A percentile compares a stretch with the other conserved stretches of the same genome.
These are phyloP conservation scores for Penicillium atrosanguineum DNA, from an alignment of 495 filamentous ascomycete species.

Conservation along the genomic window DNA sequence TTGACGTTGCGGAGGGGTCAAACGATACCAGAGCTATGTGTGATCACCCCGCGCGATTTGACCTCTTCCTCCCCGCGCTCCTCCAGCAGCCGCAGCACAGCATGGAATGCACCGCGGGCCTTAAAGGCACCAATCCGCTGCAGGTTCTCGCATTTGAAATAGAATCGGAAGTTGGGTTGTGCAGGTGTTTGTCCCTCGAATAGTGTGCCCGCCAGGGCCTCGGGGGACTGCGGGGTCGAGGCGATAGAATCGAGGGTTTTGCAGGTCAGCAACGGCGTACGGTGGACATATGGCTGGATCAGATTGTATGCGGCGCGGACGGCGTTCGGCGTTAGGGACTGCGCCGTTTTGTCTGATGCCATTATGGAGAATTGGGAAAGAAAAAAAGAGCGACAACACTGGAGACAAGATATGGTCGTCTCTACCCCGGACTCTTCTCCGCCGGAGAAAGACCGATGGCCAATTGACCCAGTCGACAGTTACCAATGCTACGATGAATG, in stretches of 20 bases:
- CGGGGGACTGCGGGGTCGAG: slow-evolving; percentile 61
- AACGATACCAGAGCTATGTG: slow-evolving; percentile 77
- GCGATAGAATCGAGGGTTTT: slow-evolving; percentile 69
- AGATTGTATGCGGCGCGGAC: slow-evolving; percentile 67
- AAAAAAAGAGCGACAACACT: not conserved
- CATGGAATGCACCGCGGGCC: slow-evolving; percentile 86
- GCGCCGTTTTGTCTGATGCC: slow-evolving; percentile 38
- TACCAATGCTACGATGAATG: not conserved
- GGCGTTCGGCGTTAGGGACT: slow-evolving; percentile 65
- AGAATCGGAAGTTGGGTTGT: slow-evolving; percentile 66
- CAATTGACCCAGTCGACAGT: not conserved
- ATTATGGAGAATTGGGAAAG: slow-evolving; percentile 6
- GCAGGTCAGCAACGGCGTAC: slow-evolving; percentile 78
- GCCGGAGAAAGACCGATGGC: not conserved
- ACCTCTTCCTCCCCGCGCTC: slow-evolving; percentile 58
- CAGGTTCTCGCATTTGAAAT: slow-evolving; percentile 96
- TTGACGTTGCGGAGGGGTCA: not conserved
- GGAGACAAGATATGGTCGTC: not conserved
- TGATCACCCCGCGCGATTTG: slow-evolving; percentile 71
- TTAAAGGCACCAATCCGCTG: slow-evolving; percentile 95
- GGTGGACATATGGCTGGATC: slow-evolving; percentile 75
- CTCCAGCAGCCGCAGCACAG: slow-evolving; percentile 66
- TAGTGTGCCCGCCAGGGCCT: slow-evolving; percentile 52
- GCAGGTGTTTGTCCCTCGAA: slow-evolving; percentile 59
- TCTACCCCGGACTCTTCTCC: slow-evolving; percentile 13